These are phyloP conservation scores for Chloranthus sessilifolius DNA, from an alignment of 164 flowering plant species.

Conservation along the genomic window DNA sequence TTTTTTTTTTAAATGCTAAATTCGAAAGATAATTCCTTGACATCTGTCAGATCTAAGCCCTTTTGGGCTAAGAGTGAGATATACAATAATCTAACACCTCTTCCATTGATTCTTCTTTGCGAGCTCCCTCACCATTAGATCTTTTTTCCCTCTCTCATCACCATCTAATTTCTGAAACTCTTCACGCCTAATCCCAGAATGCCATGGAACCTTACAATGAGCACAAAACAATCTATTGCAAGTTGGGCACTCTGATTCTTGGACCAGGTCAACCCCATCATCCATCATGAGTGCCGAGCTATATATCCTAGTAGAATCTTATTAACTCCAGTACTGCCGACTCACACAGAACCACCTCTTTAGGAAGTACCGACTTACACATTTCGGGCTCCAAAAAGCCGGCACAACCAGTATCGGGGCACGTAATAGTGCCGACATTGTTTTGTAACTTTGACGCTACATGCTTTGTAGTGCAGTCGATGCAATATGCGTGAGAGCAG, in stretches of 20 bases:
- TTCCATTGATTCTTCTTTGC: too few species aligned
- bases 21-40: too few species aligned
- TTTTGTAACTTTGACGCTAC: conserved; percentile 21
- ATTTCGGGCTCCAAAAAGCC: conserved; percentile 12
- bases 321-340: conserved; percentile 7
- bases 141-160: conserved; percentile 15
- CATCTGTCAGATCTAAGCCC: too few species aligned
- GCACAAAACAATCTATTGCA: conserved; percentile 37
- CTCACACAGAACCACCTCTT: conserved; percentile 15
- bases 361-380: conserved; percentile 17
- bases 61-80: too few species aligned
- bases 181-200: conserved; percentile 22
- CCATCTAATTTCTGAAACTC: conserved; percentile 1
- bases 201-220: conserved; percentile 36
- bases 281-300: conserved; percentile 32
- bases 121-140: too few species aligned
- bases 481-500: conserved; percentile 30
- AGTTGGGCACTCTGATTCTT: conserved; percentile 28
- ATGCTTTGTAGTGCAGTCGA: conserved; percentile 27
- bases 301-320: conserved; percentile 27
- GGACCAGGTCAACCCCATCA: conserved; percentile 5
- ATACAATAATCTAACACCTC: too few species aligned
- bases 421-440: conserved; percentile 5
- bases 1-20: too few species aligned
- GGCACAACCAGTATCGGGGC: conserved; percentile 27